Conservation (phyloP, 495 filamentous ascomycete species). For the Bombardia bombarda region DNA sequence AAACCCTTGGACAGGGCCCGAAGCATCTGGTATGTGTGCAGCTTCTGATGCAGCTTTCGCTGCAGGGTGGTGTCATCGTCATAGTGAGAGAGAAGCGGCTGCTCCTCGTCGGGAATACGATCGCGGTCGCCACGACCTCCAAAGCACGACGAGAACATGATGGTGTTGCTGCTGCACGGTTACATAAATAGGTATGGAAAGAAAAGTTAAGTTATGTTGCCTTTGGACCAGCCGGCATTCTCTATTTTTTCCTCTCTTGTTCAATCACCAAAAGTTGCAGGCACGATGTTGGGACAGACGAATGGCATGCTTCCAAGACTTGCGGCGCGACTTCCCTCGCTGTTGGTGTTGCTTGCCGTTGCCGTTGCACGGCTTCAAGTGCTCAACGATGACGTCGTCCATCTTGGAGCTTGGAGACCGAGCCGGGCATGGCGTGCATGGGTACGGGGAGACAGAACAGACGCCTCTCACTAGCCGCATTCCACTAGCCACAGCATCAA, state of each 20-base stretch:
- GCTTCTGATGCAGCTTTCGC: conserved; percentile 69
- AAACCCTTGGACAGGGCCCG: conserved; percentile 77
- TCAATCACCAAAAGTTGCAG: too few species aligned
- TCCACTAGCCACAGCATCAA: too few species aligned
- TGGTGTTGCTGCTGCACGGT: neutral
- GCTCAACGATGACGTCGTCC: conserved; percentile 6
- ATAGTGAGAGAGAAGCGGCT: conserved; percentile 79
- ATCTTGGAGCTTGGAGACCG: neutral
- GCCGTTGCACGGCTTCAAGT: neutral
- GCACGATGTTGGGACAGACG: too few species aligned
- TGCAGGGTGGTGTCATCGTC: conserved; percentile 74
- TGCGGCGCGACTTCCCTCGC: neutral
- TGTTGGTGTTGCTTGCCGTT: neutral
- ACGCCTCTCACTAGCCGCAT: too few species aligned
- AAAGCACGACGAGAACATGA: conserved; percentile 24
- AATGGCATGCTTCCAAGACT: too few species aligned
- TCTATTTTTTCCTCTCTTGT: too few species aligned
- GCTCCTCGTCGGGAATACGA: conserved; percentile 21
- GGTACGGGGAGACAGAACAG: too few species aligned
- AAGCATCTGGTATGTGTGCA: conserved; percentile 88
- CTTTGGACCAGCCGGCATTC: too few species aligned
- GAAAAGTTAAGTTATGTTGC: too few species aligned
- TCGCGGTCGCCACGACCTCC: conserved; percentile 10
- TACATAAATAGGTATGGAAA: too few species aligned
- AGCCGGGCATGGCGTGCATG: neutral